Evolutionary conservation across 495 filamentous ascomycete species (phyloP), one percentile per base, ranked within the genome.

Genomic region (Chaetomium fimeti): DNA sequence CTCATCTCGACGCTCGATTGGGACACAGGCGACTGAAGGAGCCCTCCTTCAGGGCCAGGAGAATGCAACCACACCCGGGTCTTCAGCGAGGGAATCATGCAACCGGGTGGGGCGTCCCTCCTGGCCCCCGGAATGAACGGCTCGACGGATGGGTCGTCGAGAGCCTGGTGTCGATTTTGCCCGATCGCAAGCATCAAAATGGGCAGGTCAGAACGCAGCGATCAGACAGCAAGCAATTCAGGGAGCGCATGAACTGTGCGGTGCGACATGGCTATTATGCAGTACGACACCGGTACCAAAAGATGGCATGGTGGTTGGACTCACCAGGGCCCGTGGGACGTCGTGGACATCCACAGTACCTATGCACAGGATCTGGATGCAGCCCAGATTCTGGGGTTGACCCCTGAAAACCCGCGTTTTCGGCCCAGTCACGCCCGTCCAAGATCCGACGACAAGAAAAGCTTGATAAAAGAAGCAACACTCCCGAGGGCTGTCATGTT

Each of bases 401-500:
- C 16, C 45, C 45, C 45, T n/a, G 18, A n/a, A 49, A 49, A 49
- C 45, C n/a, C 20, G 20, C 45, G 18, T 20, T 11, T n/a, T 49
- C 20, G 45, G 45, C 45, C 24, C n/a, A n/a, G n/a, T n/a, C n/a
- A n/a, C n/a, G n/a, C n/a, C n/a, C 45, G 45, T 20, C 12, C 8
- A 18, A 20, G 45, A 49, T 49, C 45, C 24, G 48, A 24, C 24
- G 48, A 52, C 12, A 27, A 27, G 24, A 16, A 52, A 18, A 27
- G 9, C 16, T 52, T 52, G 48, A 27, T 49, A 52, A 27, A 52
- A 25, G 48, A 52, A 52, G 48, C 48, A 52, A 5, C n/a, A 27
- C 22, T n/a, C 43, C 22, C 13, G n/a, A 3, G 45, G n/a, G n/a
- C 5, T 49, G 45, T 9, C 45, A 29, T 29, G 11, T 1, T 7